These are phyloP conservation scores for Nannochloropsis salina DNA, from an alignment of 108 stramenopile species.

Conservation along the genomic window DNA sequence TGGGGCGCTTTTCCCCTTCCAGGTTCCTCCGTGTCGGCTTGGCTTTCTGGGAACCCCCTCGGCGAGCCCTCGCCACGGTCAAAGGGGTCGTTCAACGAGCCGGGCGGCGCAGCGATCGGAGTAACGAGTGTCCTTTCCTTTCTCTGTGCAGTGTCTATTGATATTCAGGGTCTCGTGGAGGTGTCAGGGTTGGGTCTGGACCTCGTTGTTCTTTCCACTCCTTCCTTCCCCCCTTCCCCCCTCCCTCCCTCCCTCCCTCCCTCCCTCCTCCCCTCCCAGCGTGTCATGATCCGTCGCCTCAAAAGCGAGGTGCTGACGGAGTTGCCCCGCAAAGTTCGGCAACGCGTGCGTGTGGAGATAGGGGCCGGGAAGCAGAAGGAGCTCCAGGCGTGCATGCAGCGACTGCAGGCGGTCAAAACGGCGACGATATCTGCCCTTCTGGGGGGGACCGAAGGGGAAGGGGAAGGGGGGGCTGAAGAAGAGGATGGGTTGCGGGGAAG, in stretches of 20 bases:
- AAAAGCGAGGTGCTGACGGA: conserved; percentile 83
- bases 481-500: too few species aligned
- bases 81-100: too few species aligned
- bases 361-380: not conserved
- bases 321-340: conserved; percentile 75
- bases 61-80: too few species aligned
- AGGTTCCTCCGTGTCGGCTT: too few species aligned
- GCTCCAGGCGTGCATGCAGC: not conserved
- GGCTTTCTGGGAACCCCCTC: too few species aligned
- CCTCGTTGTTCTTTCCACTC: too few species aligned
- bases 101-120: too few species aligned
- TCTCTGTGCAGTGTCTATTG: too few species aligned
- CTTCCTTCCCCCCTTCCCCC: not conserved
- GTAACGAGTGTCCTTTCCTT: too few species aligned
- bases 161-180: too few species aligned
- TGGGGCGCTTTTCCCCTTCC: too few species aligned
- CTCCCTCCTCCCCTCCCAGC: conserved; percentile 42
- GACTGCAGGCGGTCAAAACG: not conserved
- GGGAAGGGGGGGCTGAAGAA: not conserved
- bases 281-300: conserved; percentile 84
- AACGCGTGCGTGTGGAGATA: conserved; percentile 48
- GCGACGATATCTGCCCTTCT: not conserved
- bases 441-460: not conserved
- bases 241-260: not conserved
- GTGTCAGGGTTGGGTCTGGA: too few species aligned